These are phyloP conservation scores for Xylaria arbuscula DNA, from an alignment of 2,329 filamentous ascomycete species.

Conservation along the genomic window DNA sequence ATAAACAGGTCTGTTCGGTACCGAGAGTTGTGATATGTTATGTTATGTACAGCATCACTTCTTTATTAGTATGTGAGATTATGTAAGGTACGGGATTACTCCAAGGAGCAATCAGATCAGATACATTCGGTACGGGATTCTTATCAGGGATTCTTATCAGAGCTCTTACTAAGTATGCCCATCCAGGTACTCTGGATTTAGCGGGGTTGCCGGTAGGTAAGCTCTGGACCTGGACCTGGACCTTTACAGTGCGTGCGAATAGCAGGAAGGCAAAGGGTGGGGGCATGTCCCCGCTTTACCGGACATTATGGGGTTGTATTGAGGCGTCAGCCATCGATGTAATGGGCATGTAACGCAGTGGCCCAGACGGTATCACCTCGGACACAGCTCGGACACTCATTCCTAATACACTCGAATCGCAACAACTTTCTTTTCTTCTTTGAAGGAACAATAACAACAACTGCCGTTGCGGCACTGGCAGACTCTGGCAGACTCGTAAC, in stretches of 20 bases:
- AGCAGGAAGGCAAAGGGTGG: background rate
- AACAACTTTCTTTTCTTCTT: slow-evolving; percentile 1
- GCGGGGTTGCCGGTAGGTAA: too few relatives aligned
- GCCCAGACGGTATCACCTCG: background rate
- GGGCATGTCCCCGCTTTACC: background rate
- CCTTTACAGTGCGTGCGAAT: too few relatives aligned
- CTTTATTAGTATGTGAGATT: background rate
- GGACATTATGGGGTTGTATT: slow-evolving; percentile 5
- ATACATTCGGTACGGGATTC: background rate
- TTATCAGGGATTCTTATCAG: background rate
- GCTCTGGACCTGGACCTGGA: too few relatives aligned
- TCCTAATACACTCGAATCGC: background rate
- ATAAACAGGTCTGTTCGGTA: slow-evolving; percentile 5
- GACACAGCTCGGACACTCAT: background rate
- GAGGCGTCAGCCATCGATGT: slow-evolving; percentile 13
- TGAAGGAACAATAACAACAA: background rate
- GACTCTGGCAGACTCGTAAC: background rate
- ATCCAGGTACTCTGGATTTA: too few relatives aligned
- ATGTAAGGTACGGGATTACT: slow-evolving; percentile 4
- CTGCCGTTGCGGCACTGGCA: slow-evolving; percentile 1
- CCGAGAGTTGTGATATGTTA: background rate
- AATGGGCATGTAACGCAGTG: background rate
- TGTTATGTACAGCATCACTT: background rate
- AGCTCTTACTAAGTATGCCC: background rate
- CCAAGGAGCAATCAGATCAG: background rate